These are phyloP conservation scores for Naganishia onofrii DNA, from an alignment of 768 basidiomycete species.

Conservation along the genomic window DNA sequence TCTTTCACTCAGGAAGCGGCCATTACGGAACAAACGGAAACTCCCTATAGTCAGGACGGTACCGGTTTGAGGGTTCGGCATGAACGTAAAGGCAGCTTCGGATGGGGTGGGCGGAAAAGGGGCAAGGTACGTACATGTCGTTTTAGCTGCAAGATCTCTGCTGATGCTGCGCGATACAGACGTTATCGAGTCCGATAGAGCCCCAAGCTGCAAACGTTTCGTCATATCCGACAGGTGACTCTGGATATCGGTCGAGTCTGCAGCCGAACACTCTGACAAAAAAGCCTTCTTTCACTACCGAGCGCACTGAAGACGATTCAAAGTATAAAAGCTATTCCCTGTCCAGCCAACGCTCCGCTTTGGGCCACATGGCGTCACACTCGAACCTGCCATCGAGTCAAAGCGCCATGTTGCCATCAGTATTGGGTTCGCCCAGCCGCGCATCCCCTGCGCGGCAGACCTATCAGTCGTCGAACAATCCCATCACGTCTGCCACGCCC, in stretches of 20 bases:
- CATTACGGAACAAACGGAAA: neutral
- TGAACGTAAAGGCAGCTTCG: slow-evolving; percentile 35
- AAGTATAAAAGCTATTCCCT: neutral
- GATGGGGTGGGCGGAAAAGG: slow-evolving; percentile 45
- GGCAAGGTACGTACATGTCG: slow-evolving; percentile 42
- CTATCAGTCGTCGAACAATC: neutral
- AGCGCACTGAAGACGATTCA: neutral
- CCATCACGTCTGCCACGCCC: slow-evolving; percentile 40
- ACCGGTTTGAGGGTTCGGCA: slow-evolving; percentile 5
- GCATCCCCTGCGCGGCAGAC: slow-evolving; percentile 11
- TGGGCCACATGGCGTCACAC: neutral
- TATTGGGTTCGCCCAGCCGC: slow-evolving; percentile 39
- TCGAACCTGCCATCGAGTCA: slow-evolving; percentile 36
- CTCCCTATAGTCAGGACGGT: neutral
- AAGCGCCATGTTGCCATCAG: slow-evolving; percentile 35
- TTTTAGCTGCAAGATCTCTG: neutral
- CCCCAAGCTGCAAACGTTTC: neutral
- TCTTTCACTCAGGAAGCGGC: slow-evolving; percentile 9
- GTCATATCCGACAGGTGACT: neutral
- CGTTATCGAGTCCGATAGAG: neutral
- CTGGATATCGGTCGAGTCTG: neutral
- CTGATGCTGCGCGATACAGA: neutral
- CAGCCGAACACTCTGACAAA: neutral
- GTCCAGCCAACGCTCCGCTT: slow-evolving; percentile 14
- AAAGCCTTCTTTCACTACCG: neutral